Conservation (phyloP, 805 yeast species). For the Candida peoriensis region DNA sequence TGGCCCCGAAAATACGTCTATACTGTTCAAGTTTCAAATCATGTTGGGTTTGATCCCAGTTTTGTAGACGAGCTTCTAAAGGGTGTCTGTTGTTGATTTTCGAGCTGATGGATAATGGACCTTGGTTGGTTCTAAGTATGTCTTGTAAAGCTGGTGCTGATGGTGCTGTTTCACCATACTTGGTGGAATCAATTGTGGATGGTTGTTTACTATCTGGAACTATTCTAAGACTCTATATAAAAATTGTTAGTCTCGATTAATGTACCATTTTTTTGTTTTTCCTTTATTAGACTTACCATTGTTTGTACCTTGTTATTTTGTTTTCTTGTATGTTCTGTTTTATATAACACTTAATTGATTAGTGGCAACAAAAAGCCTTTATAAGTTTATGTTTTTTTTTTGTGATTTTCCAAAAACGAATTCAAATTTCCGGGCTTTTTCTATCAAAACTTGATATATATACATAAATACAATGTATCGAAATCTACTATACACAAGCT, state of each 20-base stretch:
- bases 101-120: conserved; percentile 48
- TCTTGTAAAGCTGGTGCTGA: conserved; percentile 71
- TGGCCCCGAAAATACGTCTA: conserved; percentile 83
- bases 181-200: conserved; percentile 44
- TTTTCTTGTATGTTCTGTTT: too few relatives aligned
- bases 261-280: neutral
- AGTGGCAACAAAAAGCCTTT: too few relatives aligned
- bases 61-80: conserved; percentile 63
- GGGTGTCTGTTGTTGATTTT: conserved; percentile 81
- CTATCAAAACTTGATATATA: too few relatives aligned
- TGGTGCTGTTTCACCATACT: conserved; percentile 47
- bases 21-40: conserved; percentile 69
- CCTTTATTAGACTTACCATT: neutral
- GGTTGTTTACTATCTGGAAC: conserved; percentile 48
- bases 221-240: conserved; percentile 32
- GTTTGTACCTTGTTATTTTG: too few relatives aligned
- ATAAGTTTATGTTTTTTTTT: too few relatives aligned
- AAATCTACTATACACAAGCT: too few relatives aligned
- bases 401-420: too few relatives aligned
- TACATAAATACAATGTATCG: too few relatives aligned
- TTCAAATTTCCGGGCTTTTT: neutral
- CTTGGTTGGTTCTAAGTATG: conserved; percentile 58
- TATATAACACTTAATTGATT: too few relatives aligned
- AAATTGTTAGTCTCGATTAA: neutral
- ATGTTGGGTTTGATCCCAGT: conserved; percentile 78